A percentile compares a stretch with the other conserved stretches of the same genome.
Conservation (phyloP, 2,329 filamentous ascomycete genomes). For the Apiospora pterosperma region DNA sequence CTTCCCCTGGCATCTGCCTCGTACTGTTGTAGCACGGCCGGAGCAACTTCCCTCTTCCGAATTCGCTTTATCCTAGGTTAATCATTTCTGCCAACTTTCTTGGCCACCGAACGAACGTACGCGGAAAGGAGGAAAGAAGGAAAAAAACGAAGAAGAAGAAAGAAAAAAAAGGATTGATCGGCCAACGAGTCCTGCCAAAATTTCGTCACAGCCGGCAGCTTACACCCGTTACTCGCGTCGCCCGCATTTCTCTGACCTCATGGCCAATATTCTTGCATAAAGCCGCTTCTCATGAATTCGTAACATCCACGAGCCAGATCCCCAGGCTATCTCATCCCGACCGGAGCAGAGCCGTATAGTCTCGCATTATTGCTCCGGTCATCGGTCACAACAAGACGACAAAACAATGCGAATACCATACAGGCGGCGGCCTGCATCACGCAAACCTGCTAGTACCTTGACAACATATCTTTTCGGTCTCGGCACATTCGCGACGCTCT, state of each 20-base stretch:
- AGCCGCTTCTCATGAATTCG: not conserved
- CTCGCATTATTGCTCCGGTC: slow-evolving; percentile 20
- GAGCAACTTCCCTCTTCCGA: not conserved
- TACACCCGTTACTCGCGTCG: not conserved
- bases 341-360: slow-evolving; percentile 17
- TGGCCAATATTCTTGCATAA: not conserved
- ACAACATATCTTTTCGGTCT: slow-evolving; percentile 35
- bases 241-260: not conserved
- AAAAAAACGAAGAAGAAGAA: not conserved
- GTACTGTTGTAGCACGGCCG: not conserved
- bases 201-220: not conserved
- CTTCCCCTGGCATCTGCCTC: not conserved
- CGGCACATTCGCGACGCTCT: slow-evolving; percentile 37
- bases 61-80: not conserved
- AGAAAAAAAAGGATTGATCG: not conserved
- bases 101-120: not conserved
- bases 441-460: slow-evolving; percentile 20
- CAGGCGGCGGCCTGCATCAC: slow-evolving; percentile 38
- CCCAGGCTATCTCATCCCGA: slow-evolving; percentile 11
- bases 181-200: not conserved
- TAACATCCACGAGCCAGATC: not conserved
- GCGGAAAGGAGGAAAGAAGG: not conserved
- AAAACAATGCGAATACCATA: slow-evolving; percentile 47
- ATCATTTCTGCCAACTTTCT: not conserved
- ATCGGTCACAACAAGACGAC: slow-evolving; percentile 3